Evolutionary conservation across 1,139 yeast species (phyloP).

Genomic region (Kodamaea suecica): DNA sequence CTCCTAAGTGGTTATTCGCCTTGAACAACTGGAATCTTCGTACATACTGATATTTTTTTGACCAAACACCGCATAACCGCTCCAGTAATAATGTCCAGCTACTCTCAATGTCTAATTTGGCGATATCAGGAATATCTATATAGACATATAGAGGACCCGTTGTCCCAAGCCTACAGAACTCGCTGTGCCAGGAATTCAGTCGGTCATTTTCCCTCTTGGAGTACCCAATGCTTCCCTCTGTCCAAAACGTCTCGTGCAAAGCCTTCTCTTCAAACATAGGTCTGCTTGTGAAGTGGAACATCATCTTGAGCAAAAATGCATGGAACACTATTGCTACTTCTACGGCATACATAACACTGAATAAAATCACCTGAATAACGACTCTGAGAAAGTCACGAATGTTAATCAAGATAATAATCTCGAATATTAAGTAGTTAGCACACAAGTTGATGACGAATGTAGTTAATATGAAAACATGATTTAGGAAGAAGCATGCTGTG

Average conservation of each 20-base stretch:
- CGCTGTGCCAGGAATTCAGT: no score
- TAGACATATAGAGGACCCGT: no score
- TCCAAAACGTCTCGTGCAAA: conserved; percentile 9
- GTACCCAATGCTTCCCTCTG: conserved; percentile 2
- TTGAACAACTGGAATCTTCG: no score
- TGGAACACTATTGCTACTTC: conserved; percentile 6
- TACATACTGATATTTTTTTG: no score
- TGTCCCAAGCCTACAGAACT: no score
- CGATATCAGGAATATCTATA: no score
- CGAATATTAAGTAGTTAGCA: conserved; percentile 6
- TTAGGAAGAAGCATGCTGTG: conserved; percentile 1
- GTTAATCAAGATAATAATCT: conserved; percentile 8
- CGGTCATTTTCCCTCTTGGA: no score
- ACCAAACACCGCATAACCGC: no score
- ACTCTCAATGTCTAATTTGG: no score
- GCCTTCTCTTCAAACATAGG: not conserved
- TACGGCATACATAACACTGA: not conserved
- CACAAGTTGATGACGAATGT: conserved; percentile 2
- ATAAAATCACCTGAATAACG: conserved; percentile 1
- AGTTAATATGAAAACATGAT: conserved; percentile 3
- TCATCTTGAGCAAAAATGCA: conserved; percentile 1
- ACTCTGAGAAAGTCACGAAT: conserved; percentile 4
- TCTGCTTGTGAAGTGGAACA: conserved; percentile 3
- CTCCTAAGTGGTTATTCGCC: no score
- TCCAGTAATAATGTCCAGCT: no score